Percentiles rank a stretch among this genome's conserved stretches.
phyloP scores from a whole-genome alignment of 2,329 filamentous ascomycete species.

The Helotiales sp. region DNA sequence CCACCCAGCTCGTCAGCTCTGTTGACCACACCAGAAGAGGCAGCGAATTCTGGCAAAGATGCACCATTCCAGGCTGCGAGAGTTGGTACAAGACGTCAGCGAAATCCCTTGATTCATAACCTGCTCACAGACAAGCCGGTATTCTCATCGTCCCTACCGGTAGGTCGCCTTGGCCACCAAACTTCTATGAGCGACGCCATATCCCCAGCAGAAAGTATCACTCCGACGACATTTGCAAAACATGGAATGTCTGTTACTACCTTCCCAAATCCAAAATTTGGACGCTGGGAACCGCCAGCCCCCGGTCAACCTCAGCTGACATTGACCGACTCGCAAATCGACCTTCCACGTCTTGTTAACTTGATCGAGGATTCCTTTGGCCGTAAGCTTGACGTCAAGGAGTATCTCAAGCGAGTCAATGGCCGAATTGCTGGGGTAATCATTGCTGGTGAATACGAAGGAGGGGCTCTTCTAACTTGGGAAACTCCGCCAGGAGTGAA shows the following conservation, averaged over 20 bases:
- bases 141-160: conserved; percentile 87
- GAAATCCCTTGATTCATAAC: conserved; percentile 92
- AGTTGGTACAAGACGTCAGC: conserved; percentile 60
- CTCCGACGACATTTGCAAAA: conserved; percentile 81
- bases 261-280: conserved; percentile 70
- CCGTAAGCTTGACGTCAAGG: conserved; percentile 78
- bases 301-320: conserved; percentile 65
- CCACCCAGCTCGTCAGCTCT: conserved; percentile 86
- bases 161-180: conserved; percentile 59
- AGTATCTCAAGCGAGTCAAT: conserved; percentile 83
- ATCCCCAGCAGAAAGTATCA: conserved; percentile 45
- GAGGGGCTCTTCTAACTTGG: conserved; percentile 94
- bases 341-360: conserved; percentile 80
- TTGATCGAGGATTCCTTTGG: conserved; percentile 94
- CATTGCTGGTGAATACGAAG: conserved; percentile 95
- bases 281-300: conserved; percentile 70
- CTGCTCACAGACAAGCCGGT: conserved; percentile 93
- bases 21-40: conserved; percentile 85
- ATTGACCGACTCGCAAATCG: conserved; percentile 80
- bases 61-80: conserved; percentile 38
- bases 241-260: conserved; percentile 88
- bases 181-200: conserved; percentile 33
- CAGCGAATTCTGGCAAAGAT: conserved; percentile 58
- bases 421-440: conserved; percentile 87
- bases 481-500: conserved; percentile 70